Evolutionary conservation across 1,284 basidiomycete genomes (phyloP), one percentile per base, ranked within the genome.

Genomic region (Ustilago trichophora): DNA sequence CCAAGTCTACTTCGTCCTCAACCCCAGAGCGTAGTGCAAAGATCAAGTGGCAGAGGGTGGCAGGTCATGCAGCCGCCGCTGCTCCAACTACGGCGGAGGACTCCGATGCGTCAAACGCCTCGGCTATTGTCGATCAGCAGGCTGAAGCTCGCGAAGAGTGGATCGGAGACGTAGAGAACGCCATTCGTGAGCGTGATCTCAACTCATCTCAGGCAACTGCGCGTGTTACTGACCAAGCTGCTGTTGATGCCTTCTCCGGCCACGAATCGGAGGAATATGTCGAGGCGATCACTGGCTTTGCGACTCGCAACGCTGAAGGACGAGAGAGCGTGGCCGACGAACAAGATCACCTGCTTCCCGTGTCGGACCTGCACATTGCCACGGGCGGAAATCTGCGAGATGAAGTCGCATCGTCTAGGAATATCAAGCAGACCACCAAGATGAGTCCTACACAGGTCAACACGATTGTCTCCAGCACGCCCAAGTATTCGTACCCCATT

Each of bases 311-410:
- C 8, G 21, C 12, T n/a, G 19, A 32, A 21, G 37, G 3, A n/a
- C n/a, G n/a, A n/a, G n/a, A n/a, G n/a, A n/a, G n/a, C 11, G 16
- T 15, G 16, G 29, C 27, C 10, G 29, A 11, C 6, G 18, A 27
- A 6, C 37, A 37, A 0, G 50, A 68, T 22, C 45, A 63, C 18
- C 54, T 68, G 1, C 47, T 68, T 15, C 65, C 65, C 11, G 65
- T 68, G 16, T 68, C 65, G 18, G 58, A 68, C 18, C 46, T 68
- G 16, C 6, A 50, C 46, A 68, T 63, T 21, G 65, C 65, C 37
- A 65, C 55, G 0, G 44, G 47, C n/a, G n/a, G n/a, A n/a, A n/a
- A n/a, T n/a, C n/a, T n/a, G n/a, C n/a, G n/a, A n/a, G n/a, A n/a
- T n/a, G n/a, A n/a, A n/a, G n/a, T n/a, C n/a, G n/a, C n/a, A n/a